Conservation (phyloP, 2,329 filamentous ascomycete genomes). For the Fusarium begoniae region DNA sequence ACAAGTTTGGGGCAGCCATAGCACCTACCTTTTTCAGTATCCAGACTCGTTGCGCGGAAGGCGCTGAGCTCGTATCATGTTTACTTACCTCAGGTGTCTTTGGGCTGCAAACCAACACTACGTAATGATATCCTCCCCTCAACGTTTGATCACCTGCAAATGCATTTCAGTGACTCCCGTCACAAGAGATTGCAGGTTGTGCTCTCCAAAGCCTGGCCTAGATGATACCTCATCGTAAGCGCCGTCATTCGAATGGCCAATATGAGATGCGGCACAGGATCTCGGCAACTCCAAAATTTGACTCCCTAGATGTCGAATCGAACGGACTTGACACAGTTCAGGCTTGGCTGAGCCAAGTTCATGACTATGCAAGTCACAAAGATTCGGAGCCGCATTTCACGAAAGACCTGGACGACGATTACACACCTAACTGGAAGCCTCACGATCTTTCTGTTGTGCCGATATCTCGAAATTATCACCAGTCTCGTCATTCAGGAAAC, state of each 20-base stretch:
- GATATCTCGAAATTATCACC: background rate
- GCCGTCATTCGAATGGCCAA: background rate
- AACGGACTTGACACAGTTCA: background rate
- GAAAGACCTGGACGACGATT: background rate
- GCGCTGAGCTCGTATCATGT: background rate
- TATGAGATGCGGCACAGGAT: background rate
- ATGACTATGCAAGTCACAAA: background rate
- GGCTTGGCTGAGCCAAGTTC: slow-evolving; percentile 17
- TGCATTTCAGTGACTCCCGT: background rate
- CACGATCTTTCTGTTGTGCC: slow-evolving; percentile 3
- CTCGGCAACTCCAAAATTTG: background rate
- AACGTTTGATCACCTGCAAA: background rate
- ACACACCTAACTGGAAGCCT: slow-evolving; percentile 7
- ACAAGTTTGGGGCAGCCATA: background rate
- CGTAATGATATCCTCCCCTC: background rate
- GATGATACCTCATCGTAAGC: slow-evolving; percentile 8
- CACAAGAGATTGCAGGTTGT: background rate
- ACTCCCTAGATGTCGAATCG: background rate
- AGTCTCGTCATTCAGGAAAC: background rate
- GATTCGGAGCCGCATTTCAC: background rate
- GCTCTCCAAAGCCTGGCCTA: background rate
- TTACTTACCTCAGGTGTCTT: background rate
- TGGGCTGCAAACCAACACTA: too few relatives aligned
- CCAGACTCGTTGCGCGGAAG: background rate
- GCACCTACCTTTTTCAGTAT: background rate